phyloP scores from a whole-genome alignment of 495 filamentous ascomycete species.

The Lepraria neglecta region DNA sequence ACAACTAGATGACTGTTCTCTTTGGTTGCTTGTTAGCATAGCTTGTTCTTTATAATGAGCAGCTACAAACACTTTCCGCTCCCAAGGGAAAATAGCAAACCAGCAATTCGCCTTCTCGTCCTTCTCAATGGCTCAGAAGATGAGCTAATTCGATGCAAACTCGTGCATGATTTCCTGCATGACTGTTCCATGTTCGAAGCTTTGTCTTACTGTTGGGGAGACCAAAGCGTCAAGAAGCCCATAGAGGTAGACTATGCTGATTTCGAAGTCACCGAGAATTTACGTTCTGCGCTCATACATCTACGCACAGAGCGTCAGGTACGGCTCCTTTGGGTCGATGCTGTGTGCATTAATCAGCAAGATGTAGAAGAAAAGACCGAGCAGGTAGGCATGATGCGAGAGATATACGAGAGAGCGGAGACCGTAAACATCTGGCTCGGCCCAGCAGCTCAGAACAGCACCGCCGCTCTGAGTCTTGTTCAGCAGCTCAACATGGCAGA shows the following conservation, averaged over 20 bases:
- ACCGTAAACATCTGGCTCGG: constrained; percentile 30
- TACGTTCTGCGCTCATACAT: constrained; percentile 2
- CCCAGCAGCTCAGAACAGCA: constrained; percentile 4
- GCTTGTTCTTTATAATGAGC: too few relatives aligned
- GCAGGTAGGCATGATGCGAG: constrained; percentile 33
- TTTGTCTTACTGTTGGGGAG: neutral
- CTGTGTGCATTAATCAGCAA: constrained; percentile 37
- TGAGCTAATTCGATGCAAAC: too few relatives aligned
- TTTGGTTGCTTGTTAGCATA: too few relatives aligned
- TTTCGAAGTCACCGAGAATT: constrained; percentile 12
- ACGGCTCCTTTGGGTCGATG: constrained; percentile 33
- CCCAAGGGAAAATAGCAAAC: too few relatives aligned
- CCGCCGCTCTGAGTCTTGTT: neutral
- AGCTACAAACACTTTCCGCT: too few relatives aligned
- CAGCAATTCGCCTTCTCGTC: too few relatives aligned
- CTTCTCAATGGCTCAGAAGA: too few relatives aligned
- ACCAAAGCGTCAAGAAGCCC: neutral
- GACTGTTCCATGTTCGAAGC: neutral
- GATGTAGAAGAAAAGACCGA: constrained; percentile 28
- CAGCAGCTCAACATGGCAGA: neutral
- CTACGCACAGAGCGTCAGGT: neutral
- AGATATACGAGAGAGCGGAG: constrained; percentile 28
- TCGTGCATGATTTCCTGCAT: too few relatives aligned
- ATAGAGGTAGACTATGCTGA: constrained; percentile 7
- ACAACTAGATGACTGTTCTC: too few relatives aligned